Percentiles rank a stretch among this genome's conserved stretches.
These are phyloP conservation scores for Nepenthes gracilis DNA, from an alignment of 148 eudicot species.

Conservation along the genomic window DNA sequence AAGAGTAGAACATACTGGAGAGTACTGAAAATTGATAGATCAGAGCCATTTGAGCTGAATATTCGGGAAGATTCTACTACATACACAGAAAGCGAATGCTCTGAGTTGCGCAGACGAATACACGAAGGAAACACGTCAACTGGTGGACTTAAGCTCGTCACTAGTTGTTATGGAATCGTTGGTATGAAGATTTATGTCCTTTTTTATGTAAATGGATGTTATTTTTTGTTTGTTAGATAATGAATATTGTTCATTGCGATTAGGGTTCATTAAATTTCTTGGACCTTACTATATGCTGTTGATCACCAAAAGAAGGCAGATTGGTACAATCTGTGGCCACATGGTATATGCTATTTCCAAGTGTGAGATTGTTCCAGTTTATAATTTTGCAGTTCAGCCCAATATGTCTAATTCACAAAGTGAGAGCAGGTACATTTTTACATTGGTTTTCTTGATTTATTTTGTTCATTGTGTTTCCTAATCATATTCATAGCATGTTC, in stretches of 20 bases:
- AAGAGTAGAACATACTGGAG: constrained; percentile 79
- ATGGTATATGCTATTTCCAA: constrained; percentile 64
- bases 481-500: too few species aligned
- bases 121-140: constrained; percentile 82
- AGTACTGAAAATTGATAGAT: constrained; percentile 74
- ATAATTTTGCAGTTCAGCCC: constrained; percentile 35
- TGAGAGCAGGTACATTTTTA: neutral
- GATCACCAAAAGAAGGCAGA: constrained; percentile 70
- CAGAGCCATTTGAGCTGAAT: constrained; percentile 66
- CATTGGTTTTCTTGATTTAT: neutral
- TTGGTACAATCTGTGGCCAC: constrained; percentile 90
- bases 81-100: constrained; percentile 65
- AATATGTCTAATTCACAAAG: constrained; percentile 8
- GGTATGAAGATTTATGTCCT: constrained; percentile 33
- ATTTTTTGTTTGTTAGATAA: neutral
- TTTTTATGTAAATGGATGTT: neutral
- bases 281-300: constrained; percentile 92
- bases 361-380: constrained; percentile 63
- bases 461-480: neutral
- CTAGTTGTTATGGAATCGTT: constrained; percentile 82
- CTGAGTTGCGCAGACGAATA: constrained; percentile 67
- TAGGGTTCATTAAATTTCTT: constrained; percentile 76
- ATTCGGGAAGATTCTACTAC: constrained; percentile 70
- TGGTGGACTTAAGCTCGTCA: constrained; percentile 85
- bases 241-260: constrained; percentile 3